Percentiles rank a stretch among this genome's conserved stretches.
These are phyloP conservation scores for Mucor mucedo DNA, from an alignment of 371 early-diverging fungal species.

Conservation along the genomic window DNA sequence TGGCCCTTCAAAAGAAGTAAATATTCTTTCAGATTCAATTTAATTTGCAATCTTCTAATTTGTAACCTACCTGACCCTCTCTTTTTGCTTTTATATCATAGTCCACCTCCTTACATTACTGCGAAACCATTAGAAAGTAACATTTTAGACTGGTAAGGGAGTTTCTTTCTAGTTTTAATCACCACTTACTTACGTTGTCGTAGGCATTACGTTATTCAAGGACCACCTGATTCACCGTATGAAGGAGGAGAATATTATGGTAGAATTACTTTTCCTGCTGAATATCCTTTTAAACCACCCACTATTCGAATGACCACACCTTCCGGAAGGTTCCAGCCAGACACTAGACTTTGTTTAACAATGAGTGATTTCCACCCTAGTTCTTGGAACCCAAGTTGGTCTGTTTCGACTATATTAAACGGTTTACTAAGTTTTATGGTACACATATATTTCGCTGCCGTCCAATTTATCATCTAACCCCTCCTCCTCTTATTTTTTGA, in stretches of 20 bases:
- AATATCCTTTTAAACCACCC: slow-evolving; percentile 97
- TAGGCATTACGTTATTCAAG: slow-evolving; percentile 94
- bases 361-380: slow-evolving; percentile 96
- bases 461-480: background rate
- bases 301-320: slow-evolving; percentile 96
- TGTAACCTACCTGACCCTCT: slow-evolving; percentile 1
- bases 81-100: slow-evolving; percentile 33
- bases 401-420: slow-evolving; percentile 92
- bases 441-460: background rate
- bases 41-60: background rate
- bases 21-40: background rate
- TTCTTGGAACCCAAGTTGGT: slow-evolving; percentile 98
- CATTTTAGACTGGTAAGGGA: slow-evolving; percentile 91
- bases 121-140: slow-evolving; percentile 93
- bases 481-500: background rate
- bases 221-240: slow-evolving; percentile 94
- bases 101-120: slow-evolving; percentile 74
- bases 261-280: slow-evolving; percentile 90
- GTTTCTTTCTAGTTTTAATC: too few species aligned
- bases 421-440: slow-evolving; percentile 97
- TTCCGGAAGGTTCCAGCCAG: slow-evolving; percentile 85
- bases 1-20: slow-evolving; percentile 71
- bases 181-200: background rate
- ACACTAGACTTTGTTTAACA: slow-evolving; percentile 89
- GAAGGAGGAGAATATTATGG: slow-evolving; percentile 95